Conservation (phyloP, 2,329 filamentous ascomycete species). For the Clonostachys byssicola region DNA sequence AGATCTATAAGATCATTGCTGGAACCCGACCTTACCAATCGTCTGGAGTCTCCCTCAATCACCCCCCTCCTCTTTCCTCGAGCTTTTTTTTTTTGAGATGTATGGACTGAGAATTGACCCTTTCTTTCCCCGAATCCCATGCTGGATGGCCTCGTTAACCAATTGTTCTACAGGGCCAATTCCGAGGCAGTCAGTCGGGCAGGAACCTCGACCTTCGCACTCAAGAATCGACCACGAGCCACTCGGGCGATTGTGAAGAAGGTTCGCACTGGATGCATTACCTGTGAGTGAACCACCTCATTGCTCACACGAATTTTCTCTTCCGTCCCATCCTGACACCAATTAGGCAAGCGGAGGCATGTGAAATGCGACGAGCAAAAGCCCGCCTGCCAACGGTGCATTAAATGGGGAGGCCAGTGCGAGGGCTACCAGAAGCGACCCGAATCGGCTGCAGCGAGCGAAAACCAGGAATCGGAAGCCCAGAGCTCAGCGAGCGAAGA, state of each 20-base stretch:
- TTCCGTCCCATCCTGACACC: too few species aligned
- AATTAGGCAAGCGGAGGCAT: constrained; percentile 15
- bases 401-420: constrained; percentile 22
- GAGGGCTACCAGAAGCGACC: constrained; percentile 15
- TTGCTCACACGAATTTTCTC: too few species aligned
- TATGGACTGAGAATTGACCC: too few species aligned
- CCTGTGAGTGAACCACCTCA: constrained; percentile 12
- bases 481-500: background rate
- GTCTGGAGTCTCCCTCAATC: too few species aligned
- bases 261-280: constrained; percentile 18
- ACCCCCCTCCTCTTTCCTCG: too few species aligned
- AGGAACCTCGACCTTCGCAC: constrained; percentile 17
- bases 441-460: background rate
- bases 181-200: constrained; percentile 6
- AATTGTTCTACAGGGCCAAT: background rate
- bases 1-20: too few species aligned
- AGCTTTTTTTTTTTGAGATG: too few species aligned
- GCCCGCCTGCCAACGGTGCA: constrained; percentile 19
- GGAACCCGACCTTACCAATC: too few species aligned
- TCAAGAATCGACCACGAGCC: constrained; percentile 18
- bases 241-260: constrained; percentile 18
- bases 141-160: background rate
- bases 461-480: background rate
- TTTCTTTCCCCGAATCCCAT: background rate
- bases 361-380: constrained; percentile 25